phyloP scores from a whole-genome alignment of 2,329 filamentous ascomycete genomes.

The Teratosphaeria zuluensis region DNA sequence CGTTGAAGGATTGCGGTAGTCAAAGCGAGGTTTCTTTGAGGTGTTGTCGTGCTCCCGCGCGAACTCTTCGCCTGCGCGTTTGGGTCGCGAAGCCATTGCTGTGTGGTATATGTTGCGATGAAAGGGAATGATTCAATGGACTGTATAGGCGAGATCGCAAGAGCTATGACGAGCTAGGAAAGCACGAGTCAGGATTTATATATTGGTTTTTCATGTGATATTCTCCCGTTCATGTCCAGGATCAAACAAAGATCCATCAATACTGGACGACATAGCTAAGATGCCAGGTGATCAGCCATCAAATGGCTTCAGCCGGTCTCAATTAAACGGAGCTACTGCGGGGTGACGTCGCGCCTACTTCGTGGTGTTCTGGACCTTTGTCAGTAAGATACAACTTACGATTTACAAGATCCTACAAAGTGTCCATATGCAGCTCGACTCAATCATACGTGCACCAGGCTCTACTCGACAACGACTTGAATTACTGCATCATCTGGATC shows the following conservation, averaged over 20 bases:
- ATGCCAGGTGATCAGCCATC: neutral
- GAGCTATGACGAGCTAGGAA: neutral
- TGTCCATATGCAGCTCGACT: neutral
- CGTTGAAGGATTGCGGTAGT: slow-evolving; percentile 86
- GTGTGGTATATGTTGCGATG: slow-evolving; percentile 28
- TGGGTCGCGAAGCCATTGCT: slow-evolving; percentile 52
- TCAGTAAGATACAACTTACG: neutral
- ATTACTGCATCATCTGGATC: neutral
- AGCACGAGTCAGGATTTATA: neutral
- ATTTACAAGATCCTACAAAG: neutral
- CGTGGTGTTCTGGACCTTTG: neutral
- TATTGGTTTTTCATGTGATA: neutral
- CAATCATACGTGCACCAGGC: neutral
- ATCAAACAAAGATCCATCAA: neutral
- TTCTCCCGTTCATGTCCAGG: neutral
- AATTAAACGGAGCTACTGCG: neutral
- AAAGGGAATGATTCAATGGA: neutral
- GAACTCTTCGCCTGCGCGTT: slow-evolving; percentile 73
- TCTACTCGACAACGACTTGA: neutral
- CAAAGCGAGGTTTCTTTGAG: slow-evolving; percentile 79
- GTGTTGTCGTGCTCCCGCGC: slow-evolving; percentile 62
- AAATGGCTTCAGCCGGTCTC: neutral
- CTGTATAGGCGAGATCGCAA: neutral
- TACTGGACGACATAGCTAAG: neutral
- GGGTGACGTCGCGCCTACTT: neutral